Percentiles rank a stretch among this genome's conserved stretches.
Conservation (phyloP, 306 rosid species). For the Morella rubra region DNA sequence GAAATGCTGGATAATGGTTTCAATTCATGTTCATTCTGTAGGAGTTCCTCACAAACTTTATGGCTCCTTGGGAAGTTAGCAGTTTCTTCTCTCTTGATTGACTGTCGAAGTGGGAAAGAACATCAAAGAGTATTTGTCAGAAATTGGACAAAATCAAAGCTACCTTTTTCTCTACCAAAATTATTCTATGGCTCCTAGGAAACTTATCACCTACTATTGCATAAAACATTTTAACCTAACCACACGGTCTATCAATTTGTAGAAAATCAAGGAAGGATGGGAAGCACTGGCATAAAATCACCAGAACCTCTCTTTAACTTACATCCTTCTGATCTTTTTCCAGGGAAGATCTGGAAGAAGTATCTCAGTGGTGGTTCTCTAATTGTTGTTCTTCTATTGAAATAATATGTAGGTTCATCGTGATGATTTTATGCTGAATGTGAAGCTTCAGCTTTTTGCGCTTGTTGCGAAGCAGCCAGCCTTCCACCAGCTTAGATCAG, state of each 20-base stretch:
- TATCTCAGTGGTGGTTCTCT: conserved; percentile 14
- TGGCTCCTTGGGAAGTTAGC: not conserved
- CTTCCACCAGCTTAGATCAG: conserved; percentile 94
- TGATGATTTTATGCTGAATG: conserved; percentile 79
- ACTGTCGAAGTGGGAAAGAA: not conserved
- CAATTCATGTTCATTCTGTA: not conserved
- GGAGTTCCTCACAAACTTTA: not conserved
- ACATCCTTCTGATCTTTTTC: conserved; percentile 1
- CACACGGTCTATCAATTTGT: not conserved
- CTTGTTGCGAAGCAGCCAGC: conserved; percentile 86
- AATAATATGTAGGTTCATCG: conserved; percentile 63
- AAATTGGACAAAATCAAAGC: not conserved
- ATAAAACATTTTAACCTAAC: not conserved
- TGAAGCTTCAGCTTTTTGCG: conserved; percentile 88
- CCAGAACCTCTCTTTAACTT: not conserved
- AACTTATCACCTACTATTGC: not conserved
- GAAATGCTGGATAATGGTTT: not conserved
- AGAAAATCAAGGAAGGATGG: not conserved
- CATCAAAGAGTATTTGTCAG: not conserved
- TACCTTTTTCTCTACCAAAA: not conserved
- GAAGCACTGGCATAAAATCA: not conserved
- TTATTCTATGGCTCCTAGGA: not conserved
- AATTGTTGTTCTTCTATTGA: conserved; percentile 19
- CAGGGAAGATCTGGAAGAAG: conserved; percentile 17
- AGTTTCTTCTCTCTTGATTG: not conserved